Base-by-base conservation (phyloP, 139 green algal genomes). In the Monoraphidium neglectum region DNA sequence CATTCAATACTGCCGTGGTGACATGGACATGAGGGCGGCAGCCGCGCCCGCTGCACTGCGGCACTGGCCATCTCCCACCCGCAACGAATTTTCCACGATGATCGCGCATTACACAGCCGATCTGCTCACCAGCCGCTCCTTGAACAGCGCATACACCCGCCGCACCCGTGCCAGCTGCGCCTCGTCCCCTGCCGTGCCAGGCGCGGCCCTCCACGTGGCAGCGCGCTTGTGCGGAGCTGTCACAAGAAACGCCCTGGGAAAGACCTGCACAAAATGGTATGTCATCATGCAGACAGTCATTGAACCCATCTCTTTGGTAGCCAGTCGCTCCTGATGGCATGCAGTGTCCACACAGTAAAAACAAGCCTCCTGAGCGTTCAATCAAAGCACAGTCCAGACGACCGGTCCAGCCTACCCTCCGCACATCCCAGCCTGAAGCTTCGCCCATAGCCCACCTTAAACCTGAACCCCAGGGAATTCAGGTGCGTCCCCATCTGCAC, bases 401-500 rank as follows among this genome's bases (percentile, higher is more conserved):
- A 13, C 18, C 21, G 30, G 23, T 13, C 62, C 33, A 24, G 5
- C 30, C 62, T 70, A 33, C 8, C 6, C 23, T 23, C n/a, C 30
- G 13, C 5, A 24, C 5, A 33, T 54, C 38, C 15, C 38, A 18
- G 33, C 10, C 13, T 4, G 12, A 35, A n/a, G 23, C 36, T 57
- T 56, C 5, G 8, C 30, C 18, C 24, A 47, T 8, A 24, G 4
- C 69, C 32, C 74, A 85, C 82, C 72, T 72, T 38, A 54, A 86
- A 83, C 35, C 54, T 35, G 54, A 70, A 86, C 10, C 82, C 77
- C 16, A 72, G 40, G 0, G 43, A 33, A 0, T 54, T 35, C 51
- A 70, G 43, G 59, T 83, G 77, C 49, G 71, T 81, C 0, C 71
- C 72, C 32, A 82, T 73, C 77, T 87, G 82, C 35, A 86, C 76